phyloP scores from a whole-genome alignment of 1,284 basidiomycete species.

The Vanrija sp. region DNA sequence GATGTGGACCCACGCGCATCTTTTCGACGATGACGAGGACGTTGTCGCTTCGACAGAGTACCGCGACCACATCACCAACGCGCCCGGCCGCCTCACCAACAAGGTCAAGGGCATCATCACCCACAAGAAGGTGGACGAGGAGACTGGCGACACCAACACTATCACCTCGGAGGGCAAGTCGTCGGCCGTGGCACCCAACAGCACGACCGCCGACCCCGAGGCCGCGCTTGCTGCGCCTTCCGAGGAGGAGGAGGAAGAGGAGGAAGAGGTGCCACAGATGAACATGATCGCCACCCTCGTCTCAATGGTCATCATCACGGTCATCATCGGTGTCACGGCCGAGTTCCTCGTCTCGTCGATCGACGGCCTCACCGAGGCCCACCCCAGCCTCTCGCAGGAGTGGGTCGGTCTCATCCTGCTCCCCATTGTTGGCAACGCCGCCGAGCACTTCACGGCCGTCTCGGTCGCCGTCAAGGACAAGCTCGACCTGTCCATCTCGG shows the following conservation, averaged over 20 bases:
- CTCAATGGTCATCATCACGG: conserved; percentile 40
- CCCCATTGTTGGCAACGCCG: conserved; percentile 42
- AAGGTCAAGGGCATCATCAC: conserved; percentile 26
- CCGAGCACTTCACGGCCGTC: conserved; percentile 81
- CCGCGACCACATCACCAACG: conserved; percentile 32
- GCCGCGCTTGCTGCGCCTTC: not conserved
- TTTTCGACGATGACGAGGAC: conserved; percentile 57
- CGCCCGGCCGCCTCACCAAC: conserved; percentile 17
- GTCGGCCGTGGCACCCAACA: not conserved
- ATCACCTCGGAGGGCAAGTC: not conserved
- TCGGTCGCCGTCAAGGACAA: conserved; percentile 75
- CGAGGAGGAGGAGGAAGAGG: conserved; percentile 31
- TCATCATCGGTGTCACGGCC: conserved; percentile 62
- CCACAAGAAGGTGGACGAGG: conserved; percentile 13
- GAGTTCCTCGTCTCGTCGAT: conserved; percentile 57
- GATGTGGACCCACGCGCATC: conserved; percentile 71
- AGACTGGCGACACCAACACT: conserved; percentile 1
- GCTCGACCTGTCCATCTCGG: conserved; percentile 59
- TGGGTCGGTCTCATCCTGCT: conserved; percentile 72
- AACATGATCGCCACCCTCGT: conserved; percentile 53
- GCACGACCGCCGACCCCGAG: not conserved
- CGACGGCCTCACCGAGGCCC: conserved; percentile 41
- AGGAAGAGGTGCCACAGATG: conserved; percentile 50
- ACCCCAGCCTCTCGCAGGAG: conserved; percentile 58
- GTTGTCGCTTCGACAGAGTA: conserved; percentile 37